Percentiles rank a stretch among this genome's conserved stretches.
Conservation (phyloP, 306 rosid species). For the Inga oerstediana region DNA sequence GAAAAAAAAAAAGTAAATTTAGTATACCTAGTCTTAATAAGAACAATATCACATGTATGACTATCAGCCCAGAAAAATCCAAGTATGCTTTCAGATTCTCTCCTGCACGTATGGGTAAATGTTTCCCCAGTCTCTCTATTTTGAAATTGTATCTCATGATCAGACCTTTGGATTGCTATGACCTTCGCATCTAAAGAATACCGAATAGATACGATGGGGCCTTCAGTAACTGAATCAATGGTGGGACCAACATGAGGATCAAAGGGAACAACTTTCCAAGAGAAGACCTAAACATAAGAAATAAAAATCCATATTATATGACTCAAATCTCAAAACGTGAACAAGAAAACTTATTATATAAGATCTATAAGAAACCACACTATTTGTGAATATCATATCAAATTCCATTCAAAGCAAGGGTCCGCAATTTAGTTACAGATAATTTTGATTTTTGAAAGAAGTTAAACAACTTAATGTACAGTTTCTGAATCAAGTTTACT, state of each 20-base stretch:
- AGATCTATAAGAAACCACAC: neutral
- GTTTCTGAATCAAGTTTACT: constrained; percentile 11
- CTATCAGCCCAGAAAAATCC: constrained; percentile 98
- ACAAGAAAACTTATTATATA: neutral
- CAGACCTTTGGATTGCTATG: constrained; percentile 82
- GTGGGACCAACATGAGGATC: constrained; percentile 65
- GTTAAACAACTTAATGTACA: constrained; percentile 12
- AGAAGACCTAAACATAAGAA: constrained; percentile 59
- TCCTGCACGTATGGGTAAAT: constrained; percentile 76
- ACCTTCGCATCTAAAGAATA: constrained; percentile 81
- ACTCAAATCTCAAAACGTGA: constrained; percentile 17
- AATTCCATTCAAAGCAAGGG: neutral
- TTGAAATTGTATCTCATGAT: constrained; percentile 76
- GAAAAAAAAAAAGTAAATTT: constrained; percentile 6
- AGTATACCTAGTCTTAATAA: constrained; percentile 86
- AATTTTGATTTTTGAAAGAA: constrained; percentile 16
- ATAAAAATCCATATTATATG: constrained; percentile 11
- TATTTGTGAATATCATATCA: neutral
- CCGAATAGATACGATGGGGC: constrained; percentile 80
- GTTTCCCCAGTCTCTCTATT: constrained; percentile 77
- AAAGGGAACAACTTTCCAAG: constrained; percentile 88
- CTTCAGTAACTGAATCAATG: constrained; percentile 74
- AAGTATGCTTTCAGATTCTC: constrained; percentile 84
- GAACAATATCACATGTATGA: constrained; percentile 74
- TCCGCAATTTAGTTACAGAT: neutral